Conservation (phyloP, 1,284 basidiomycete species). For the Anthracocystis walkeri region DNA sequence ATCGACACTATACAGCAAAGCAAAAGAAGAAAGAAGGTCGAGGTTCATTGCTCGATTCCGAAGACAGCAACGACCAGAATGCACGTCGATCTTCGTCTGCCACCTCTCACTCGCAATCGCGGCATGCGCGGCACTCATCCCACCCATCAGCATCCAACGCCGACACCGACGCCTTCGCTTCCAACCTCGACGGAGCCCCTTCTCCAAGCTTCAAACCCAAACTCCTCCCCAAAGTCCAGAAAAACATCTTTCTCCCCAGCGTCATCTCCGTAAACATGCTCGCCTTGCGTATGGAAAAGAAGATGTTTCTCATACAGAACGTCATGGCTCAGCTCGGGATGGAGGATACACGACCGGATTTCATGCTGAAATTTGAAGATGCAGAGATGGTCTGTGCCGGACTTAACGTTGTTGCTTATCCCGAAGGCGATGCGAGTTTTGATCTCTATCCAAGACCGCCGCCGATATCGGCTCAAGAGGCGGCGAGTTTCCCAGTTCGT, state of each 20-base stretch:
- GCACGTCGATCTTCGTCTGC: background rate
- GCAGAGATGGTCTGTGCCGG: conserved; percentile 65
- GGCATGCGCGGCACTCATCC: conserved; percentile 3
- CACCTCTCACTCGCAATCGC: conserved; percentile 1
- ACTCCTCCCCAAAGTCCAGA: conserved; percentile 26
- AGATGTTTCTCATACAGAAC: conserved; percentile 55
- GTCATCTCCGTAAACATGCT: conserved; percentile 60
- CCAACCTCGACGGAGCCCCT: conserved; percentile 1
- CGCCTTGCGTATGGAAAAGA: conserved; percentile 50
- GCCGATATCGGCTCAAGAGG: conserved; percentile 72
- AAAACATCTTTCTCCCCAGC: conserved; percentile 55
- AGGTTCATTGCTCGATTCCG: conserved; percentile 30
- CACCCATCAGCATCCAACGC: background rate
- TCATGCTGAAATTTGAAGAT: conserved; percentile 63
- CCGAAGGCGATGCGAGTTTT: conserved; percentile 59
- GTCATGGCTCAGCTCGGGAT: conserved; percentile 61
- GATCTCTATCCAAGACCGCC: conserved; percentile 62
- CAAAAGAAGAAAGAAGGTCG: conserved; percentile 50
- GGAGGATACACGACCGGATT: conserved; percentile 60
- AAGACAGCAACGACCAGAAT: conserved; percentile 2
- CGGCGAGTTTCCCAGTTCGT: conserved; percentile 75
- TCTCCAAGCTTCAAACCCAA: conserved; percentile 19
- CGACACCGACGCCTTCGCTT: background rate
- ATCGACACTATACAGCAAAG: conserved; percentile 41
- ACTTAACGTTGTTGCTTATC: conserved; percentile 55